Conservation (phyloP, 345 rosid species). For the Theobroma cacao region DNA sequence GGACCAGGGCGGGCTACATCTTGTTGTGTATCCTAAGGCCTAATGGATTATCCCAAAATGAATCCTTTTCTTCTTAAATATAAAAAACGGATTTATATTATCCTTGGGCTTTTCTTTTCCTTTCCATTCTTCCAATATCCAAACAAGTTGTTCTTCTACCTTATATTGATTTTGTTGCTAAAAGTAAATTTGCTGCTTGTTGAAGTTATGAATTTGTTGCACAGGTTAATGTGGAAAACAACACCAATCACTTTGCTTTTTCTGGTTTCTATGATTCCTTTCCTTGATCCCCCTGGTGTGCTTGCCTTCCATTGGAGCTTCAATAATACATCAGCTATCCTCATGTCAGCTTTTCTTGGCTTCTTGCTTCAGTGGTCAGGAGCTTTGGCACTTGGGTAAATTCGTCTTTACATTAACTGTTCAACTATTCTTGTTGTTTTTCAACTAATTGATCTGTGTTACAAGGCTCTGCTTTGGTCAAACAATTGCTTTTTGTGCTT, state of each 20-base stretch:
- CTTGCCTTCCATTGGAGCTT: conserved; percentile 69
- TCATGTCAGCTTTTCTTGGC: conserved; percentile 76
- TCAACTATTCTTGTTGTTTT: background rate
- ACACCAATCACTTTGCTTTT: conserved; percentile 88
- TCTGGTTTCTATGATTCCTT: conserved; percentile 77
- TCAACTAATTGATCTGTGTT: background rate
- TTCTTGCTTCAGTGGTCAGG: conserved; percentile 99
- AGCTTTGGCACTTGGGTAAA: conserved; percentile 92
- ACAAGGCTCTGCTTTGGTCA: background rate
- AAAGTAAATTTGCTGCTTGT: background rate
- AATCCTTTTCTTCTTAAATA: background rate
- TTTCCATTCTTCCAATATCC: background rate
- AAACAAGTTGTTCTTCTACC: background rate
- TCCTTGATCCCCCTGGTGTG: conserved; percentile 90
- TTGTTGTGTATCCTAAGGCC: background rate
- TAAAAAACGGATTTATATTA: background rate
- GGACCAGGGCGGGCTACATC: background rate
- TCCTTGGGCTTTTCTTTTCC: background rate
- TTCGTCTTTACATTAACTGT: background rate
- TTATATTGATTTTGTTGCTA: background rate
- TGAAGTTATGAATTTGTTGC: conserved; percentile 10
- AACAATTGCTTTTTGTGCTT: background rate
- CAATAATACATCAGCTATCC: conserved; percentile 54
- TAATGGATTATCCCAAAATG: background rate
- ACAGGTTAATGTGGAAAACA: conserved; percentile 98